Percentiles rank a stretch among this genome's conserved stretches.
Conservation (phyloP, 2,329 filamentous ascomycete species). For the Fusarium chuoi region DNA sequence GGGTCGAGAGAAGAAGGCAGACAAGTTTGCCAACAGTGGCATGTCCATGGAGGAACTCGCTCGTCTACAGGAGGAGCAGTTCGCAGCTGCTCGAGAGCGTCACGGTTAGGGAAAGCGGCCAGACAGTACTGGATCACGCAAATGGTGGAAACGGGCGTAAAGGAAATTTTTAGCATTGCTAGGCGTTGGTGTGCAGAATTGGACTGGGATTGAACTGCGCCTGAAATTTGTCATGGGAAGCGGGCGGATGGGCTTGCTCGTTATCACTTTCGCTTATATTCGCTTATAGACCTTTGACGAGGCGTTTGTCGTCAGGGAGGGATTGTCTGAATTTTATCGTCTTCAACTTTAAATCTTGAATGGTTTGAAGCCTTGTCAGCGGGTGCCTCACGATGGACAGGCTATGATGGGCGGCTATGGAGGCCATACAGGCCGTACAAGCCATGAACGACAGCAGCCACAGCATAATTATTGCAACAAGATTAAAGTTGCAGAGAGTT, state of each 20-base stretch:
- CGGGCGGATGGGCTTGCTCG: conserved; percentile 21
- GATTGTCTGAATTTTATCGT: conserved; percentile 1
- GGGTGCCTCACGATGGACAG: background rate
- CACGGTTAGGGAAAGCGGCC: conserved; percentile 42
- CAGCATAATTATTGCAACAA: background rate
- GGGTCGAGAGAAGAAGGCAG: conserved; percentile 96
- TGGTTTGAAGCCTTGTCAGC: background rate
- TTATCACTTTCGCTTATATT: conserved; percentile 43
- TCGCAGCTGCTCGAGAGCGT: conserved; percentile 73
- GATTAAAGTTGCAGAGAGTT: background rate
- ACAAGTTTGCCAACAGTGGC: conserved; percentile 95
- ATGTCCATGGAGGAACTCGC: conserved; percentile 91
- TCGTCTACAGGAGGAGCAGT: conserved; percentile 89
- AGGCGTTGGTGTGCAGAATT: conserved; percentile 47
- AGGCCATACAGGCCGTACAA: background rate
- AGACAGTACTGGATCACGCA: background rate
- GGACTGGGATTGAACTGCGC: conserved; percentile 27
- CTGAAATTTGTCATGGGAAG: conserved; percentile 28
- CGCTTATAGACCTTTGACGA: conserved; percentile 35
- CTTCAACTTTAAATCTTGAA: background rate
- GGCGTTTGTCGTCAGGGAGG: background rate
- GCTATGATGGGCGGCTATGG: background rate
- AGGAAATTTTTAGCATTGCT: conserved; percentile 47
- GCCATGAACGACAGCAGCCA: background rate
- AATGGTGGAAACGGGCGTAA: conserved; percentile 35